Base-by-base conservation (phyloP, 83 land plant genomes). In the Thuja plicata region DNA sequence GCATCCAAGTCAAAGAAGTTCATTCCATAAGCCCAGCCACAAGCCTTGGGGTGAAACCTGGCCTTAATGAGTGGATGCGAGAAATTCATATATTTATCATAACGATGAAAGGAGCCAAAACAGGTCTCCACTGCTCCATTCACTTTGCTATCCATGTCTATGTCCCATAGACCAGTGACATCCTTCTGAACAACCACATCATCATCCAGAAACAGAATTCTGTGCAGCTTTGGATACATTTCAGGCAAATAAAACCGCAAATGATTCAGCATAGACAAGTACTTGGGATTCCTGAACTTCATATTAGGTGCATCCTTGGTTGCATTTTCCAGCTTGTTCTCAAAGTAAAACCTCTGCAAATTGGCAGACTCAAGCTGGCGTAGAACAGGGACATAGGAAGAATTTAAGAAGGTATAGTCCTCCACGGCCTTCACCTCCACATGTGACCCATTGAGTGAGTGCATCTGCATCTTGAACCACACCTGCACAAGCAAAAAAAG, bases 91-190 rank as follows among this genome's bases (percentile, higher is more conserved):
- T 91, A 91, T 87, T 93, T 94, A 12, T 88, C 87, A 62, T 94
- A 94, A 41, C 94, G 62, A 88, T 94, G 95, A 38, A 94, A 94
- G 3, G 94, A 91, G 11, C 95, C 95, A 89, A 95, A 95, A 85
- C 96, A 95, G 19, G 96, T 95, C 89, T 95, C 96, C 19, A 95
- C 95, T 1, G 95, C 95, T 32, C 93, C 96, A 90, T 95, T 94
- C 50, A 95, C 95, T 85, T 95, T 95, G 48, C 95, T 95, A 83
- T 95, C 95, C 95, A 94, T 94, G 84, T 95, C 95, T 30, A 95
- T 91, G 87, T 94, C 84, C 96, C 95, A 95, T 27, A 95, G 82
- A 5, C 91, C 91, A 7, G 95, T 94, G 34, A 95, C 81, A 88
- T 95, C 96, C 89, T 88, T 90, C 91, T 95, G 96, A 34, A 95